These are phyloP conservation scores for Ophiostoma sp. DNA, from an alignment of 2,329 filamentous ascomycete genomes.

Conservation along the genomic window DNA sequence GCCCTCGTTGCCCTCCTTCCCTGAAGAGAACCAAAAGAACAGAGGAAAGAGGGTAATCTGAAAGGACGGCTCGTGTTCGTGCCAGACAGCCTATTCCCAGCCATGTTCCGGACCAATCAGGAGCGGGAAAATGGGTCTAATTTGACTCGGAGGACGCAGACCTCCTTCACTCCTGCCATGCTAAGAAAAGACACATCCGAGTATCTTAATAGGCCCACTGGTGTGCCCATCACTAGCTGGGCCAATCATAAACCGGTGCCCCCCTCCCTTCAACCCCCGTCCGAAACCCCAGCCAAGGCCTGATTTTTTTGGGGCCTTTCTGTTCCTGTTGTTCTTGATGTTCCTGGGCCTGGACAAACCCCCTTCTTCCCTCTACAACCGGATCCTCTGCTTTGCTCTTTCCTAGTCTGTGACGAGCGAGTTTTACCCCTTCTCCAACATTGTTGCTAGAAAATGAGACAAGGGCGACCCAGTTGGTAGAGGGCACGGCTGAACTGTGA, in stretches of 20 bases:
- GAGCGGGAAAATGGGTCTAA: not conserved
- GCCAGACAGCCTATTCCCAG: conserved; percentile 18
- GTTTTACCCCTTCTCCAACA: not conserved
- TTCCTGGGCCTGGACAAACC: conserved; percentile 5
- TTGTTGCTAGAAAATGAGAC: not conserved
- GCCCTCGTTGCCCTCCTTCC: not conserved
- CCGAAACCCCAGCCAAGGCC: conserved; percentile 31
- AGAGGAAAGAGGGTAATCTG: not conserved
- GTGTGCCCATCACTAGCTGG: not conserved
- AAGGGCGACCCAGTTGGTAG: not conserved
- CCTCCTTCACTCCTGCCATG: conserved; percentile 10
- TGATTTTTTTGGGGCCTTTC: not conserved
- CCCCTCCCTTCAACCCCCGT: conserved; percentile 25
- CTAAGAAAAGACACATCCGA: conserved; percentile 20
- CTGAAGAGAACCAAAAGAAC: not conserved
- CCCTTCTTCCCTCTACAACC: not conserved
- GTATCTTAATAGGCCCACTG: not conserved
- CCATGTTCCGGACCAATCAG: conserved; percentile 16
- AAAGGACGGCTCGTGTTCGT: conserved; percentile 6
- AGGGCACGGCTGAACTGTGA: not conserved
- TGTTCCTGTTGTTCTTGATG: not conserved
- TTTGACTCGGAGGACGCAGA: conserved; percentile 13
- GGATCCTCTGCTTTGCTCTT: not conserved
- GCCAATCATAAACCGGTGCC: conserved; percentile 26
- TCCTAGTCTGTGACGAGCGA: not conserved